Base-by-base conservation (phyloP, 805 yeast genomes). In the Nakazawaea sp. region DNA sequence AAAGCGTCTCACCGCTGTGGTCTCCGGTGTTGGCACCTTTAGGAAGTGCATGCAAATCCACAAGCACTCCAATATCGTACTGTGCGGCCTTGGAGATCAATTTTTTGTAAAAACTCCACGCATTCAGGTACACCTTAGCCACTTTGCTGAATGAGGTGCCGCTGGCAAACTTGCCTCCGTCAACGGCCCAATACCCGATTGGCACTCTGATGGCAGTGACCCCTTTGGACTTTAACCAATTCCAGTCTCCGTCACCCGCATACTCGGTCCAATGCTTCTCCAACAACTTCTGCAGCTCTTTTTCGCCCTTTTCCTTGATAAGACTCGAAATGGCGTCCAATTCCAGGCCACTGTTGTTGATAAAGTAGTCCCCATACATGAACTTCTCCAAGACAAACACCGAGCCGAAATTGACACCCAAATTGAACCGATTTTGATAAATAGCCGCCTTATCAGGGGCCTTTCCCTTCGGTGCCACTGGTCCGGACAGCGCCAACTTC, bases 31-130 rank as follows among this genome's bases (percentile, higher is more conserved):
- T 90, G 18, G 97, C 97, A 26, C 97, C 97, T 11, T 86, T 87
- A 4, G 97, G 97, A 8, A 90, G 58, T 0, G 83, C 97, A 58
- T 92, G 97, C 30, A 90, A 50, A 57, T 90, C 97, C 12, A 90
- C 70, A 37, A 90, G 50, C 1, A 90, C 78, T 10, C 87, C 82
- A 41, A 90, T 90, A 21, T 71, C 66, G 47, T 76, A 58, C 15
- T 64, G 43, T 0, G 53, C 68, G 2, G 97, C 97, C 35, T 64
- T 71, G 31, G 67, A 64, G 29, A 88, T 66, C 38, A 75, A 65
- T 19, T 56, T 43, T 53, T 74, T 76, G 43, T 81, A 66, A 16
- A 68, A 62, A 4, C 55, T 54, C 97, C 97, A 90, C 0, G 95
- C 81, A 46, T 73, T 68, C n/a, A 45, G 45, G 57, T 90, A 90